These are phyloP conservation scores for Podospora anserina DNA, from an alignment of 495 filamentous ascomycete species.

Conservation along the genomic window DNA sequence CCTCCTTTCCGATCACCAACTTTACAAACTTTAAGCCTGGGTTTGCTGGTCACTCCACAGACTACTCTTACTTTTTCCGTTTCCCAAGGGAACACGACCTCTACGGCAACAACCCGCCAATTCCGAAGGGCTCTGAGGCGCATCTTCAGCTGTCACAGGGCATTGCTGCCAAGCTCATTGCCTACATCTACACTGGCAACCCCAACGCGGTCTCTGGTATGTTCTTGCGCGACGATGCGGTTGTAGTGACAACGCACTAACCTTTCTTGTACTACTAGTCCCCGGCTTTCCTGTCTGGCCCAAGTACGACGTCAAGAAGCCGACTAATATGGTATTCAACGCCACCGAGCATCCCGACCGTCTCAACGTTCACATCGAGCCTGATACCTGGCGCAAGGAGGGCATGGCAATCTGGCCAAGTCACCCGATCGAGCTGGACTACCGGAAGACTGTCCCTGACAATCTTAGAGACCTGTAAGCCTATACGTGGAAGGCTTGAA, in stretches of 20 bases:
- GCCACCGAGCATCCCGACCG: conserved; percentile 8
- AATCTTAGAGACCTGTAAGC: background rate
- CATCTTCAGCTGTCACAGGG: conserved; percentile 3
- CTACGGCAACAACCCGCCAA: conserved; percentile 6
- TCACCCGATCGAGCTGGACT: background rate
- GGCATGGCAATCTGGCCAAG: conserved; percentile 8
- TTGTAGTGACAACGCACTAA: background rate
- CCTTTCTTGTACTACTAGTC: background rate
- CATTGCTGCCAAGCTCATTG: conserved; percentile 8
- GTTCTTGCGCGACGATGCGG: background rate
- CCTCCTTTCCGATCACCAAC: background rate
- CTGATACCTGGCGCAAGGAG: conserved; percentile 14
- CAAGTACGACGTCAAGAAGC: conserved; percentile 6
- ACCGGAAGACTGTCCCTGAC: background rate
- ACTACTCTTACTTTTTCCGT: conserved; percentile 14
- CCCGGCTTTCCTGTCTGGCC: conserved; percentile 10
- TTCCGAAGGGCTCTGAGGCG: background rate
- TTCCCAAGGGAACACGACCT: conserved; percentile 7
- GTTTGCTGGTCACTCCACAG: conserved; percentile 9
- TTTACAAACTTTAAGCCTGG: conserved; percentile 10
- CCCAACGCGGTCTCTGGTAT: conserved; percentile 11
- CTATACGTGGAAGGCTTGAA: background rate
- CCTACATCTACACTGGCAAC: conserved; percentile 11
- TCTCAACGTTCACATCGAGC: conserved; percentile 13
- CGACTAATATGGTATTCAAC: conserved; percentile 12